Percentiles rank a stretch among this genome's conserved stretches.
Conservation (phyloP, 352 stramenopile genomes). For the Pythium grandisporangium region DNA sequence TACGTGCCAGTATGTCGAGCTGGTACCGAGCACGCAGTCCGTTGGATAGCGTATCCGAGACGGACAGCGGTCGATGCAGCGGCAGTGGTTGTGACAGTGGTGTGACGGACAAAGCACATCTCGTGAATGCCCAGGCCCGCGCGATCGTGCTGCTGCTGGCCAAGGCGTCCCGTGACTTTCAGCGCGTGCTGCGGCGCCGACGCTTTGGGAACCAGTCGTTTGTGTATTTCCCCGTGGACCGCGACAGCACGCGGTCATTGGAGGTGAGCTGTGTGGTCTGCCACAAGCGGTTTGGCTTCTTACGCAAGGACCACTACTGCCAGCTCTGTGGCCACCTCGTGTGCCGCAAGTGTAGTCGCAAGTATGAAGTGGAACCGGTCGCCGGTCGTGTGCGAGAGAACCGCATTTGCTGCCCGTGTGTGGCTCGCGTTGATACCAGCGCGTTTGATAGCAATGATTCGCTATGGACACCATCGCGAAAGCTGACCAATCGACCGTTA, state of each 20-base stretch:
- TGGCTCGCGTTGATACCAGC: constrained; percentile 39
- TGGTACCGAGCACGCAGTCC: too few relatives aligned
- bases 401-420: constrained; percentile 51
- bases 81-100: not conserved
- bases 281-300: constrained; percentile 32
- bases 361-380: constrained; percentile 57
- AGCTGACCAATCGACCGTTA: constrained; percentile 7
- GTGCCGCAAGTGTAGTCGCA: constrained; percentile 51
- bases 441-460: constrained; percentile 26
- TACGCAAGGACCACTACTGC: constrained; percentile 48
- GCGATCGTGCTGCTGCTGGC: constrained; percentile 31
- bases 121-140: constrained; percentile 6
- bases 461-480: too few relatives aligned
- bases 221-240: constrained; percentile 22
- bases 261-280: constrained; percentile 38
- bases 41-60: too few relatives aligned
- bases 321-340: constrained; percentile 54
- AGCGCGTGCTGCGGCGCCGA: constrained; percentile 42
- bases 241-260: constrained; percentile 4
- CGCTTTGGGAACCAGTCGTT: constrained; percentile 47
- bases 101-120: not conserved
- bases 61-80: too few relatives aligned
- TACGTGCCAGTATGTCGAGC: constrained; percentile 5
- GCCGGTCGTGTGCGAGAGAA: constrained; percentile 33
- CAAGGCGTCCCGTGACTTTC: constrained; percentile 34